A percentile compares a stretch with the other conserved stretches of the same genome.
phyloP scores from a whole-genome alignment of 73 alveolate species.

The Stentor roeselii region DNA sequence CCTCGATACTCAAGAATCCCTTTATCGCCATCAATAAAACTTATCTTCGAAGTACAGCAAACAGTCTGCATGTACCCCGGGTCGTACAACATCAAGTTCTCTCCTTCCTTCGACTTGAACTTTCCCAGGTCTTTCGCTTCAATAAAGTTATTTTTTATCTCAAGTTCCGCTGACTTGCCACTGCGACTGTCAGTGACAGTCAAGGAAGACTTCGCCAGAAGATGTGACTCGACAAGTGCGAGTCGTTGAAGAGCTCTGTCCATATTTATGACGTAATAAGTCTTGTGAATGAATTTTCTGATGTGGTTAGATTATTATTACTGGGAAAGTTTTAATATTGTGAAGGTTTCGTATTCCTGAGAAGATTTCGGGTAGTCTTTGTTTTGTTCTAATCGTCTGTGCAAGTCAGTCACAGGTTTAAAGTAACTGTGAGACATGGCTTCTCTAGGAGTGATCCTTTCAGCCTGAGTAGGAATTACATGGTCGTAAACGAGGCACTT shows the following conservation, averaged over 20 bases:
- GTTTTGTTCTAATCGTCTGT: background rate
- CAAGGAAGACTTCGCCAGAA: conserved; percentile 25
- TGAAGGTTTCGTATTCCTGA: background rate
- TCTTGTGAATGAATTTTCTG: too few relatives aligned
- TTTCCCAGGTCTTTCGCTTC: conserved; percentile 65
- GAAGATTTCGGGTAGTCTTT: background rate
- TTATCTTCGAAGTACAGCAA: conserved; percentile 72
- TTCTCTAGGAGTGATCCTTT: conserved; percentile 91
- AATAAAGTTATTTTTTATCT: conserved; percentile 60
- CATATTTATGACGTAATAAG: conserved; percentile 3
- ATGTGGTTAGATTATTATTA: too few relatives aligned
- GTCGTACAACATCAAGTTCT: conserved; percentile 72
- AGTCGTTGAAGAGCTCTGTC: background rate
- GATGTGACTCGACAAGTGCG: background rate
- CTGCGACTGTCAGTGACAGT: conserved; percentile 36
- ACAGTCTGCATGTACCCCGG: conserved; percentile 92
- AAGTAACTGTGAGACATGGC: conserved; percentile 96
- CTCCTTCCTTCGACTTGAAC: conserved; percentile 64
- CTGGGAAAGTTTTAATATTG: background rate
- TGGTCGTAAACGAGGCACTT: conserved; percentile 94
- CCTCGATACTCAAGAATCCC: conserved; percentile 93
- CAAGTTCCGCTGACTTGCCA: conserved; percentile 44
- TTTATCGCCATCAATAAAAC: conserved; percentile 88
- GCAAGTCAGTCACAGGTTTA: conserved; percentile 67
- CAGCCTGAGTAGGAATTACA: conserved; percentile 53